A percentile compares a stretch with the other conserved stretches of the same genome.
Conservation (phyloP, 2,329 filamentous ascomycete species). For the Byssochlamys sp. region DNA sequence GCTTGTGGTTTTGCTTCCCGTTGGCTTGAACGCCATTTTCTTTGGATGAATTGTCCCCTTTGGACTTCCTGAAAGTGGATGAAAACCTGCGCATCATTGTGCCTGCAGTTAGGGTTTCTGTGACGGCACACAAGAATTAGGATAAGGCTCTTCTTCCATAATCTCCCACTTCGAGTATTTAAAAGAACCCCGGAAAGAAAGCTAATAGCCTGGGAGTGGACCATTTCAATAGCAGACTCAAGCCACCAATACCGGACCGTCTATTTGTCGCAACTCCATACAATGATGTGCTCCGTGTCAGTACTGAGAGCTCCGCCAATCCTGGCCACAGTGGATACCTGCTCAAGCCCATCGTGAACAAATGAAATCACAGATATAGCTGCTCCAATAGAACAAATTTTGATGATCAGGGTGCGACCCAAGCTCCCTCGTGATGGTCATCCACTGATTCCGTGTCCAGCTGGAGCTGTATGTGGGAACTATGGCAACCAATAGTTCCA, state of each 20-base stretch:
- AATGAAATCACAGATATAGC: neutral
- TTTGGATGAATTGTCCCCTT: conserved; percentile 25
- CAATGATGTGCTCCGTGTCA: neutral
- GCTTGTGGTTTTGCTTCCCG: conserved; percentile 26
- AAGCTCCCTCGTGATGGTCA: neutral
- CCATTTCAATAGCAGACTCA: neutral
- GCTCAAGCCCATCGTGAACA: neutral
- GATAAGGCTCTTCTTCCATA: neutral
- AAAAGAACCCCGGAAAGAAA: neutral
- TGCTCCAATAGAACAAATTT: neutral
- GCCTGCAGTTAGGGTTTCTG: conserved; percentile 5
- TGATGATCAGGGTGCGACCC: neutral
- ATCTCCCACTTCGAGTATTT: neutral
- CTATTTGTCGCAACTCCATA: neutral
- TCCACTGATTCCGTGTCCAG: neutral
- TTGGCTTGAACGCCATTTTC: conserved; percentile 20
- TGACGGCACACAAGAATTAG: neutral
- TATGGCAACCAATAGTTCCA: neutral
- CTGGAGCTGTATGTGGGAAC: neutral
- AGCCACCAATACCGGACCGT: neutral
- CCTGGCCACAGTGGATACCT: neutral
- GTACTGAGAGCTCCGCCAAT: neutral
- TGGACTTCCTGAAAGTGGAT: conserved; percentile 30
- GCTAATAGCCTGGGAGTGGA: neutral
- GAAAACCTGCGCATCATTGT: conserved; percentile 33